These are phyloP conservation scores for Arabidopsis arenosa DNA, from an alignment of 345 rosid genomes.

Conservation along the genomic window DNA sequence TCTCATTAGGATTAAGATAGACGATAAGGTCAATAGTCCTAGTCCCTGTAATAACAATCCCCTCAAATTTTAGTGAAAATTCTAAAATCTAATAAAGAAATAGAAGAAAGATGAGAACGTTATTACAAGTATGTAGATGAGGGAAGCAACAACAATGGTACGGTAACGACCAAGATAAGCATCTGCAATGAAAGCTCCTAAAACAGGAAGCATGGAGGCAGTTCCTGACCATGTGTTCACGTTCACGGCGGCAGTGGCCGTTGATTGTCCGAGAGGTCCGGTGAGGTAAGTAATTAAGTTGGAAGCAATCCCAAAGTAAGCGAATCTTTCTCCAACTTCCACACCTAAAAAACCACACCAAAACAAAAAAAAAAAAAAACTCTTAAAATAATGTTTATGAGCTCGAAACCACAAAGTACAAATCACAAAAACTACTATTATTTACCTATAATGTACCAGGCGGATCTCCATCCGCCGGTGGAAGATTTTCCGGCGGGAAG, in stretches of 20 bases:
- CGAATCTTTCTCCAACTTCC: slow-evolving; percentile 61
- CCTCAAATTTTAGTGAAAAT: neutral
- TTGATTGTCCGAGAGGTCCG: slow-evolving; percentile 57
- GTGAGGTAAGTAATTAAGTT: slow-evolving; percentile 57
- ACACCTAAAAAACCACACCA: slow-evolving; percentile 32
- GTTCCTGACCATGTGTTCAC: slow-evolving; percentile 60
- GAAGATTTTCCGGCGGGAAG: slow-evolving; percentile 28
- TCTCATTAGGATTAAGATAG: slow-evolving; percentile 50
- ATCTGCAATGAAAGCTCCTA: slow-evolving; percentile 60
- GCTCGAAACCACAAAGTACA: neutral
- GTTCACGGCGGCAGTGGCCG: slow-evolving; percentile 57
- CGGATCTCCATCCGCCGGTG: slow-evolving; percentile 47
- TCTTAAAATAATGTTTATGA: neutral
- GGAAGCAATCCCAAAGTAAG: slow-evolving; percentile 53
- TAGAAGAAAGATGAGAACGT: neutral
- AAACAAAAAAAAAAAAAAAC: neutral
- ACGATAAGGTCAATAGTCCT: slow-evolving; percentile 63
- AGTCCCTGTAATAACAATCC: slow-evolving; percentile 55
- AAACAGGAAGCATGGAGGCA: slow-evolving; percentile 50
- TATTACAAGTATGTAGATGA: slow-evolving; percentile 51
- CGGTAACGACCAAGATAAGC: slow-evolving; percentile 61
- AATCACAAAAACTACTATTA: neutral
- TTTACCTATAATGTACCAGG: slow-evolving; percentile 40
- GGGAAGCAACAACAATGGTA: slow-evolving; percentile 52
- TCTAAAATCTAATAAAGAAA: too few relatives aligned